Base-by-base conservation (phyloP, 345 rosid species). In the Eucalyptus sp. region DNA sequence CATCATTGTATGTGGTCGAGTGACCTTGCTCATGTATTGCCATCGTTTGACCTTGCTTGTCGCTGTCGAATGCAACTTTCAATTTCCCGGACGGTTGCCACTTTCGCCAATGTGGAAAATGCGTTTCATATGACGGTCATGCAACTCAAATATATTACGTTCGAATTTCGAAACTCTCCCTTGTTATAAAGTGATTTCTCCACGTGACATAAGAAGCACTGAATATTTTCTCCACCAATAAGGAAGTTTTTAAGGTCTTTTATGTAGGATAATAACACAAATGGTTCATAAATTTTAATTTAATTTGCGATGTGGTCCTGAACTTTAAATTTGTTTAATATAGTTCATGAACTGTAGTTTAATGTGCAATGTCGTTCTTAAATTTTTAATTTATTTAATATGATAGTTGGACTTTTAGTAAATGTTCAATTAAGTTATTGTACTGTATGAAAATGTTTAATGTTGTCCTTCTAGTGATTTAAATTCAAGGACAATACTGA, bases 281-380 rank as follows among this genome's bases (percentile, higher is more conserved):
- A 56, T 56, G 29, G 2, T 56, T 0, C 6, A 9, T 56, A 25
- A 8, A 24, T 24, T 56, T 56, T 56, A 56, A 24, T 0, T 56
- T 56, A 24, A 56, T 10, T 9, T 56, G 29, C 1, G 3, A 56
- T 56, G 3, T 56, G 13, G 13, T 10, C 62, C 2, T 24, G 1
- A 56, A 56, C 29, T 56, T 56, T 5, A 24, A 56, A 56, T 22
- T 56, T 56, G 13, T 56, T 56, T 56, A 10, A 56, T 52, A 52
- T 52, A 52, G 1, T 52, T 52, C 0, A 20, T 20, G 10, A 52
- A 52, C 0, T 52, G 0, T 20, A 52, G 25, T 52, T 0, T 0
- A 52, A 52, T 52, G 4, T 52, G 10, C 0, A 52, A 7, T 22
- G 29, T 24, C 6, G 0, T 10, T 25, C 1, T 56, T 56, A 10